phyloP scores from a whole-genome alignment of 2,329 filamentous ascomycete species.

The Sclerotinia subarctica region DNA sequence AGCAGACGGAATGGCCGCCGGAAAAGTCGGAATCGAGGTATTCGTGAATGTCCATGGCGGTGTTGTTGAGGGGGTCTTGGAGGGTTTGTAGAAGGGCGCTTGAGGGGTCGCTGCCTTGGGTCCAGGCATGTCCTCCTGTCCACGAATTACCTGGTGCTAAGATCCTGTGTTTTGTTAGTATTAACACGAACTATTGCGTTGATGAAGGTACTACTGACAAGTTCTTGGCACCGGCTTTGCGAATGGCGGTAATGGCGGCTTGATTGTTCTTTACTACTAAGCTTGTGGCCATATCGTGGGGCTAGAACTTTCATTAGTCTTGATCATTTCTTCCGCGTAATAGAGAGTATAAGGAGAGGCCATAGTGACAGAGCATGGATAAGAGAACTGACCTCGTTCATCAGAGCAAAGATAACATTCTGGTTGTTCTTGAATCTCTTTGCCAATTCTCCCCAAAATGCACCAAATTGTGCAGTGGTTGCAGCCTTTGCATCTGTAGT shows the following conservation, averaged over 20 bases:
- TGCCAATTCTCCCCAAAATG: constrained; percentile 50
- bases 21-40: constrained; percentile 51
- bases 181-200: background rate
- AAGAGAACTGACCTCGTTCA: constrained; percentile 39
- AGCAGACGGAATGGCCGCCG: constrained; percentile 44
- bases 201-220: constrained; percentile 31
- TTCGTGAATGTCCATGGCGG: constrained; percentile 50
- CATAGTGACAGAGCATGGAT: background rate
- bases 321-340: background rate
- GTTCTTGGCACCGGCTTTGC: constrained; percentile 44
- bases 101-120: constrained; percentile 41
- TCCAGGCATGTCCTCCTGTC: constrained; percentile 49
- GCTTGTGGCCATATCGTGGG: constrained; percentile 48
- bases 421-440: constrained; percentile 45
- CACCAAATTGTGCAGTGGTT: constrained; percentile 47
- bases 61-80: constrained; percentile 47
- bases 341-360: background rate
- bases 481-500: constrained; percentile 44
- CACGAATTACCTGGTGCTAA: constrained; percentile 50
- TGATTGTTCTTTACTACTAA: constrained; percentile 49
- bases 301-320: constrained; percentile 28
- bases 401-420: constrained; percentile 50
- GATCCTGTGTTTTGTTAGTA: constrained; percentile 34
- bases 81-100: constrained; percentile 44
- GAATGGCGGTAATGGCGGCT: constrained; percentile 47